Percentiles rank a stretch among this genome's conserved stretches.
Evolutionary conservation across 2,329 filamentous ascomycete genomes (phyloP).

Genomic region (Colletotrichum sp.): DNA sequence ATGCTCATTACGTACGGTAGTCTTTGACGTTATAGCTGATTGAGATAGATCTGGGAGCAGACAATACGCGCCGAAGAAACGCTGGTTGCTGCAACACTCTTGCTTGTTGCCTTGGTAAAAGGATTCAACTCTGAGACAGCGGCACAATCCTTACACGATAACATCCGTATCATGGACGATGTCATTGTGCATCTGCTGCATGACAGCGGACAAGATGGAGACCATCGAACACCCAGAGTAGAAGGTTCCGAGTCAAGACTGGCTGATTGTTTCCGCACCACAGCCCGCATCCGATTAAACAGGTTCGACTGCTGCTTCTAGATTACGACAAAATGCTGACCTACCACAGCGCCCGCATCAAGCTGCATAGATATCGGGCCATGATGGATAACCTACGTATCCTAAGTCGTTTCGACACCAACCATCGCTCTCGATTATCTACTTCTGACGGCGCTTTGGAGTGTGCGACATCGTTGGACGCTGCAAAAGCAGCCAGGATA

Average conservation of each 20-base stretch:
- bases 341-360: not conserved
- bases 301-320: not conserved
- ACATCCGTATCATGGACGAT: not conserved
- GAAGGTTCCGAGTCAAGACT: not conserved
- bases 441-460: rapidly evolving
- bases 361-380: not conserved
- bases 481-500: not conserved
- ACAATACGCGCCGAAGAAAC: not conserved
- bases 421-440: not conserved
- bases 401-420: not conserved
- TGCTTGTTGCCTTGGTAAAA: not conserved
- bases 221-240: not conserved
- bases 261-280: not conserved
- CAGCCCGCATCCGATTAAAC: not conserved
- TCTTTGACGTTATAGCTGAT: not conserved
- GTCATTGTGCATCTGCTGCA: not conserved
- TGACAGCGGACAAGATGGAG: not conserved
- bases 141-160: not conserved
- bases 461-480: not conserved
- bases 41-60: not conserved
- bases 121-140: not conserved
- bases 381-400: not conserved
- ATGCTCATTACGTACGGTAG: not conserved
- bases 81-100: not conserved
- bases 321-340: rapidly evolving